phyloP scores from a whole-genome alignment of 805 yeast species.

The Candida takata region DNA sequence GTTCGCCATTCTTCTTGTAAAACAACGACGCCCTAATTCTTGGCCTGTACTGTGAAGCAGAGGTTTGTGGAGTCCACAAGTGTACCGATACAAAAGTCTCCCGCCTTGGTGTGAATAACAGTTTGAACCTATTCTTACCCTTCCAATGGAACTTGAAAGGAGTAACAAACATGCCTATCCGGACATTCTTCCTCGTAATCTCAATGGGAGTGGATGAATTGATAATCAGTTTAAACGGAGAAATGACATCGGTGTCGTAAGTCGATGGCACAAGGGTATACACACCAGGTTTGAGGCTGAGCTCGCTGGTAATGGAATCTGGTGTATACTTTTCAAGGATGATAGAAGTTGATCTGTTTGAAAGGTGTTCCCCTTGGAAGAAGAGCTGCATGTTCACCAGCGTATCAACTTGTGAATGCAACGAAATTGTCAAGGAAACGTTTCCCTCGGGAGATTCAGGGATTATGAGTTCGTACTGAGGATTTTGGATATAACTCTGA shows the following conservation, averaged over 20 bases:
- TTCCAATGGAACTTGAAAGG: slow-evolving; percentile 31
- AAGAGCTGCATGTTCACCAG: slow-evolving; percentile 39
- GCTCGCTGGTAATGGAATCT: slow-evolving; percentile 15
- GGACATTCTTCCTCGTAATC: slow-evolving; percentile 18
- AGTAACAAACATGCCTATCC: slow-evolving; percentile 31
- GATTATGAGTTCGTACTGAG: slow-evolving; percentile 41
- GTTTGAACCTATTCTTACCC: slow-evolving; percentile 32
- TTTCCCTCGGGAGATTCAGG: slow-evolving; percentile 15
- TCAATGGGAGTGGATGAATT: slow-evolving; percentile 19
- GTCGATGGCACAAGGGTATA: slow-evolving; percentile 45
- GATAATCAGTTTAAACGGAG: slow-evolving; percentile 28
- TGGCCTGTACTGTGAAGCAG: slow-evolving; percentile 33
- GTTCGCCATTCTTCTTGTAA: slow-evolving; percentile 18
- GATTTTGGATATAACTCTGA: slow-evolving; percentile 43
- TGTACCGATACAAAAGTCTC: slow-evolving; percentile 19
- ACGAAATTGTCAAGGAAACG: slow-evolving; percentile 13
- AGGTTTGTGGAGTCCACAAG: slow-evolving; percentile 8
- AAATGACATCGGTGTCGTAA: slow-evolving; percentile 27
- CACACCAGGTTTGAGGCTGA: slow-evolving; percentile 24
- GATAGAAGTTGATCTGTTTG: slow-evolving; percentile 28
- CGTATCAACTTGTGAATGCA: slow-evolving; percentile 22
- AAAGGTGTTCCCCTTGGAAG: slow-evolving; percentile 23
- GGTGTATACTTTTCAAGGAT: slow-evolving; percentile 30
- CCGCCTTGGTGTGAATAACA: slow-evolving; percentile 20
- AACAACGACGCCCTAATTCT: slow-evolving; percentile 40